Conservation (phyloP, 2,329 filamentous ascomycete species). For the Diaporthe australafricana region DNA sequence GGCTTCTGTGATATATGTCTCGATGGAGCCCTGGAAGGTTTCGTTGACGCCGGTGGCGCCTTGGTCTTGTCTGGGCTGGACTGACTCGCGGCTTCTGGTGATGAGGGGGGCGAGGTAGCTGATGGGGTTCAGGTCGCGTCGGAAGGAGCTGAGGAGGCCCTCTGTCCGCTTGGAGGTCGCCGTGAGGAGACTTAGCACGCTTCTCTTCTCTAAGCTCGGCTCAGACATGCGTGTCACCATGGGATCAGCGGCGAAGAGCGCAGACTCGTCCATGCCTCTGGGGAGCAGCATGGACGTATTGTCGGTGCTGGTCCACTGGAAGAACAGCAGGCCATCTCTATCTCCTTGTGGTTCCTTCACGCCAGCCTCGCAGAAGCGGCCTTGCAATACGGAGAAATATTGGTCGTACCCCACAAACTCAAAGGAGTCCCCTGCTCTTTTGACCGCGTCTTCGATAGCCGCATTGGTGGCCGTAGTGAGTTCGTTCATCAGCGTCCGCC, state of each 20-base stretch:
- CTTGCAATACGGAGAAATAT: conserved; percentile 9
- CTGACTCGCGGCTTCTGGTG: not conserved
- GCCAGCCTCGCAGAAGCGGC: conserved; percentile 15
- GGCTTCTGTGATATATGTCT: not conserved
- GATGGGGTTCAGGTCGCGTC: not conserved
- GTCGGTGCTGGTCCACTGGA: conserved; percentile 20
- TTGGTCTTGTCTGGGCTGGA: not conserved
- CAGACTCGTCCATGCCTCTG: conserved; percentile 16
- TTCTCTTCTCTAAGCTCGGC: not conserved
- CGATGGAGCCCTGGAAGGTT: conserved; percentile 15
- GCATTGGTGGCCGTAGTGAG: not conserved
- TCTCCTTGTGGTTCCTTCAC: conserved; percentile 4
- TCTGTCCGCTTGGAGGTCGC: not conserved
- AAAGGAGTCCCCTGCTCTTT: not conserved
- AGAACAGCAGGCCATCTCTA: not conserved
- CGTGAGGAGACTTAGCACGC: not conserved
- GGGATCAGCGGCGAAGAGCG: not conserved
- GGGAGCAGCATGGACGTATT: not conserved
- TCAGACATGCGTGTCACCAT: not conserved
- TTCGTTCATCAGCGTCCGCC: conserved; percentile 10
- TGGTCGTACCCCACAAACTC: conserved; percentile 10
- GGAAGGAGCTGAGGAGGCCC: not conserved
- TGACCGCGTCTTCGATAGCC: conserved; percentile 4
- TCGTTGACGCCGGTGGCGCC: not conserved
- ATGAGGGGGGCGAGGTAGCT: not conserved